phyloP scores from a whole-genome alignment of 2,329 filamentous ascomycete species.

The Fusarium fujikuroi region DNA sequence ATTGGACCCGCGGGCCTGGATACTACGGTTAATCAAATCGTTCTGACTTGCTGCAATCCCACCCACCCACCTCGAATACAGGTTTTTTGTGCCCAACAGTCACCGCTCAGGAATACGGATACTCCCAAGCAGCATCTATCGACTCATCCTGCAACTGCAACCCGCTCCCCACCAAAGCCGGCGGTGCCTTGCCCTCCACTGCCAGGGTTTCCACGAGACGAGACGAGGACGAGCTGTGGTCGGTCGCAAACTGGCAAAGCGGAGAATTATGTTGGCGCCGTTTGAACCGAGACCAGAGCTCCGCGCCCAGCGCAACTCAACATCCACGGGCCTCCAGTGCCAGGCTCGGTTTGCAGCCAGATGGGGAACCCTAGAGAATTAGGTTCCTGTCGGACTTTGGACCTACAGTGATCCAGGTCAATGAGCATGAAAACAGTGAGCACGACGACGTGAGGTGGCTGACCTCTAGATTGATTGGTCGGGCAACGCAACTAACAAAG shows the following conservation, averaged over 20 bases:
- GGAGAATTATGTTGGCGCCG: slow-evolving; percentile 32
- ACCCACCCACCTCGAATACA: slow-evolving; percentile 12
- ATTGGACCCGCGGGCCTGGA: slow-evolving; percentile 27
- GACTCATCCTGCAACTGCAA: slow-evolving; percentile 19
- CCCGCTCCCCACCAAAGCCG: slow-evolving; percentile 24
- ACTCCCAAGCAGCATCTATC: slow-evolving; percentile 18
- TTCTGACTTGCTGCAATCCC: slow-evolving; percentile 22
- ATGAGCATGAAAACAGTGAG: slow-evolving; percentile 40
- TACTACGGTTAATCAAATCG: slow-evolving; percentile 8
- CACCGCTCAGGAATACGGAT: slow-evolving; percentile 35
- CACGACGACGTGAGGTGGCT: slow-evolving; percentile 39
- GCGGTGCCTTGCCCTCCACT: slow-evolving; percentile 20
- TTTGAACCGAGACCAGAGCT: slow-evolving; percentile 20
- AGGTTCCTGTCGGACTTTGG: slow-evolving; percentile 30
- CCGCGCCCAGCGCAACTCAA: slow-evolving; percentile 26
- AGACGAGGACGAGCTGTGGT: slow-evolving; percentile 14
- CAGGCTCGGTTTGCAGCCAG: slow-evolving; percentile 32
- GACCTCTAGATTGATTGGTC: slow-evolving; percentile 41
- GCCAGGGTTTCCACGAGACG: slow-evolving; percentile 13
- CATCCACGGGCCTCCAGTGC: slow-evolving; percentile 18
- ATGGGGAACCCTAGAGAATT: slow-evolving; percentile 26
- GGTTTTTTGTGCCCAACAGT: slow-evolving; percentile 15
- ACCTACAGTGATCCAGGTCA: slow-evolving; percentile 26
- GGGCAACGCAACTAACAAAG: slow-evolving; percentile 42
- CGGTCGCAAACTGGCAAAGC: slow-evolving; percentile 33